Evolutionary conservation across 352 stramenopile genomes (phyloP), one percentile per base, ranked within the genome.

Genomic region (Phytopythium ostracodes): DNA sequence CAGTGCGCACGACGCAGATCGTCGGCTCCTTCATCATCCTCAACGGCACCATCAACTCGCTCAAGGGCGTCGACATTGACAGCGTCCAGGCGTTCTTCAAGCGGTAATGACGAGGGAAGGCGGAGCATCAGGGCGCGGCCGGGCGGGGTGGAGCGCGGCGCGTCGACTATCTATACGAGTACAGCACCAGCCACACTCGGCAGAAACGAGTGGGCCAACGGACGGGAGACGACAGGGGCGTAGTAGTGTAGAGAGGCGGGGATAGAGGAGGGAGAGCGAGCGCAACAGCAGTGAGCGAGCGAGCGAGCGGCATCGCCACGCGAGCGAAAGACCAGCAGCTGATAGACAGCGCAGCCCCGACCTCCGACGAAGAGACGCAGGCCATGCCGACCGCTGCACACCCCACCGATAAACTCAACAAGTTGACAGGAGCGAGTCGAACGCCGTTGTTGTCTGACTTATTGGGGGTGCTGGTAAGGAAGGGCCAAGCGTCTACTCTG

Each of bases 21-120:
- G 89, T 95, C 46, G 91, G 91, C 43, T 97, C 89, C 56, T 97
- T 97, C 63, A 94, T 97, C 65, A 97, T 97, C 64, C 84, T 97
- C 66, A 97, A 97, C 76, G 88, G 89, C 60, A 96, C 89, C 36
- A 97, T 97, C 71, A 96, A 96, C 72, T 92, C 86, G 51, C 76
- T 95, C 59, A 91, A 92, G 70, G 86, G 91, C 54, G 66, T 94
- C 38, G 77, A 92, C 66, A 52, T 90, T 20, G 64, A 75, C 29
- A 82, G 71, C 47, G 63, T 91, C 38, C 77, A 72, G 59, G 68
- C 70, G 12, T 65, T 84, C 55, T 70, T 91, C 35, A n/a, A 36
- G 47, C 42, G 55, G 33, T 68, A 68, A 54, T 68, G 66, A 54
- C 52, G 25, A 67, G 27, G 56, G 46, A n/a, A 49, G 20, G 43